Conservation (phyloP, 2,329 filamentous ascomycete genomes). For the Chaetomiaceae sp. region DNA sequence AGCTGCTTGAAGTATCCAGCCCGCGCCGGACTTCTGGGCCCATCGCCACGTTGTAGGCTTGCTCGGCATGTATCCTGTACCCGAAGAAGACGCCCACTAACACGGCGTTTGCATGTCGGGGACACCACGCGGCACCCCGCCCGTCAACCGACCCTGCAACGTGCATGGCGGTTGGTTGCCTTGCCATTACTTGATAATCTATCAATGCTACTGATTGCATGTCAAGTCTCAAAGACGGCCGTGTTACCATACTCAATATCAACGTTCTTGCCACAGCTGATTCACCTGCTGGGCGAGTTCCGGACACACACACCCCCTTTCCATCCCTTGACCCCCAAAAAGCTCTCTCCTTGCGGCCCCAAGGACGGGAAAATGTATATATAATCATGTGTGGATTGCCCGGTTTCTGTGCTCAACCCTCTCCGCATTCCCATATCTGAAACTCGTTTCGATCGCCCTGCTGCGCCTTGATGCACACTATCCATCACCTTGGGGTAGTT, state of each 20-base stretch:
- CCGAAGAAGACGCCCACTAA: background rate
- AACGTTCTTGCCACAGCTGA: too few species aligned
- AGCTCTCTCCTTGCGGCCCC: background rate
- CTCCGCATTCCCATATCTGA: background rate
- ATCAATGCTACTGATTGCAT: background rate
- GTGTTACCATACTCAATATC: background rate
- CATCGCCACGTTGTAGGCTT: background rate
- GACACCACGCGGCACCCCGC: background rate
- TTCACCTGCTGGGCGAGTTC: background rate
- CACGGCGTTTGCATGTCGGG: background rate
- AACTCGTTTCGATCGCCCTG: background rate
- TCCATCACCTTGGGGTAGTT: background rate
- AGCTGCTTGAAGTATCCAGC: too few species aligned
- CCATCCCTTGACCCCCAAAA: background rate
- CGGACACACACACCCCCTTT: background rate
- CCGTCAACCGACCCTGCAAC: background rate
- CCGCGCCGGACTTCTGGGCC: background rate
- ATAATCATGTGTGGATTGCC: background rate
- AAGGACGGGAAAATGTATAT: slow-evolving; percentile 5
- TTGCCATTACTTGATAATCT: background rate
- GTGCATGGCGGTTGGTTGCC: background rate
- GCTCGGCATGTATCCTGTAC: slow-evolving; percentile 3
- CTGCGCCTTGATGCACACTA: slow-evolving; percentile 1
- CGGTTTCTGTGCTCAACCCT: background rate
- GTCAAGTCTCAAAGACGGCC: background rate